These are phyloP conservation scores for Stephania yunnanensis DNA, from an alignment of 164 flowering plant genomes.

Conservation along the genomic window DNA sequence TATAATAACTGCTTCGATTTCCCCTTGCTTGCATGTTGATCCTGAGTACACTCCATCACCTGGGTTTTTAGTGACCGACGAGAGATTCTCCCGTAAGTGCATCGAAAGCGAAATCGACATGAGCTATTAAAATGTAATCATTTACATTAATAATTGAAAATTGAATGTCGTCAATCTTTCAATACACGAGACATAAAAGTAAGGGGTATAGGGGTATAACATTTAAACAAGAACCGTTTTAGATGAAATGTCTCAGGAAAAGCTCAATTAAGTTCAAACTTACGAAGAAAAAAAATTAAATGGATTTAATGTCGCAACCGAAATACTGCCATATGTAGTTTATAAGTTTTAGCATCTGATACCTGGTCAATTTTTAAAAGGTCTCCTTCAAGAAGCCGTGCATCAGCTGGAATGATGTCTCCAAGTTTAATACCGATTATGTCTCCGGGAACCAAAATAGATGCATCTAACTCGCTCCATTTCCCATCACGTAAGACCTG, in stretches of 20 bases:
- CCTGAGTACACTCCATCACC: conserved; percentile 44
- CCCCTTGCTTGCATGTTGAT: conserved; percentile 41
- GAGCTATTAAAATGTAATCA: neutral
- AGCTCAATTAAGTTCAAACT: no score
- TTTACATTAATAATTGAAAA: no score
- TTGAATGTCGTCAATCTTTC: no score
- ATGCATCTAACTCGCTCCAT: conserved; percentile 81
- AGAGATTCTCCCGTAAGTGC: conserved; percentile 40
- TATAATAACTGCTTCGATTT: conserved; percentile 38
- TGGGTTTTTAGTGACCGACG: conserved; percentile 37
- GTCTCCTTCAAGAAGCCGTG: conserved; percentile 86
- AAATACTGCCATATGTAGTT: no score
- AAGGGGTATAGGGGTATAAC: no score
- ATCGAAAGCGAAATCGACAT: conserved; percentile 16
- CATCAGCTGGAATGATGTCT: conserved; percentile 88
- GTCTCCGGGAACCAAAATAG: conserved; percentile 86
- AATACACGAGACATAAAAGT: no score
- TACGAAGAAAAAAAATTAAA: no score
- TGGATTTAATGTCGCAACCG: no score
- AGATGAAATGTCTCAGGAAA: no score
- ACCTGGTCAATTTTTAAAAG: conserved; percentile 92
- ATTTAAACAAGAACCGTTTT: no score
- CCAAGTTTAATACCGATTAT: conserved; percentile 81
- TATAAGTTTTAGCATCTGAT: neutral
- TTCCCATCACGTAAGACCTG: conserved; percentile 80